These are phyloP conservation scores for Cutaneotrichosporon dermatis DNA, from an alignment of 1,284 basidiomycete genomes.

Conservation along the genomic window DNA sequence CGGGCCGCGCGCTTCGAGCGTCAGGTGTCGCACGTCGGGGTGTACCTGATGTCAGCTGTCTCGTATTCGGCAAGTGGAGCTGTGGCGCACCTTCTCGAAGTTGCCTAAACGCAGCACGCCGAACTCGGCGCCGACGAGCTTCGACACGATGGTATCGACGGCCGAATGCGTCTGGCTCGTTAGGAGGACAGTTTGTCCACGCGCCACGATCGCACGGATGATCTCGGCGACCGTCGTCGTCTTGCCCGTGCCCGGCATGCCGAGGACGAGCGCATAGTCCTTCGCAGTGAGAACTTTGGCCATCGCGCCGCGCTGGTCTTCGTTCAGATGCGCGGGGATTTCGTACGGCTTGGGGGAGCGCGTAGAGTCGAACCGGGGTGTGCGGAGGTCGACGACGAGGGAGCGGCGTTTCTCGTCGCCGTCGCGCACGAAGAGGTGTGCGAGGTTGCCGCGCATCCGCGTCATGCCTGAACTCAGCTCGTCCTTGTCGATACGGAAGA, in stretches of 20 bases:
- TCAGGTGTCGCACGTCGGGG: constrained; percentile 67
- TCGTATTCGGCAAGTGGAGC: constrained; percentile 50
- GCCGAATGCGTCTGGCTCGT: constrained; percentile 96
- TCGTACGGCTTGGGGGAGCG: constrained; percentile 23
- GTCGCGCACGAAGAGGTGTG: constrained; percentile 70
- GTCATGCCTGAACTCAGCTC: constrained; percentile 83
- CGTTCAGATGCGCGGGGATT: constrained; percentile 58
- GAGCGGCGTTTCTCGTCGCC: constrained; percentile 63
- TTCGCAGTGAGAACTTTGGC: constrained; percentile 67
- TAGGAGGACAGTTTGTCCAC: constrained; percentile 81
- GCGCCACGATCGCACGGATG: constrained; percentile 69
- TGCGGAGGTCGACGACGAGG: constrained; percentile 73
- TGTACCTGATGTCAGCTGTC: constrained; percentile 73
- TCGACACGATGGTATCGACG: constrained; percentile 88
- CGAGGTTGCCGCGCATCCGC: constrained; percentile 82
- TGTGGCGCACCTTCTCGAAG: constrained; percentile 66
- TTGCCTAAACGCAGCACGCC: constrained; percentile 82
- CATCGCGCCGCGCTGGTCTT: constrained; percentile 70
- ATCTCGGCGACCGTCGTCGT: constrained; percentile 90
- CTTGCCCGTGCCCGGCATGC: constrained; percentile 99
- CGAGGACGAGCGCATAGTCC: constrained; percentile 88
- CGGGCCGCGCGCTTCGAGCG: constrained; percentile 57
- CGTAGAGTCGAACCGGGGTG: constrained; percentile 59
- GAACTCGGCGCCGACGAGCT: constrained; percentile 65
- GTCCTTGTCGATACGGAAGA: constrained; percentile 91